These are phyloP conservation scores for Apiospora aurea DNA, from an alignment of 2,329 filamentous ascomycete species.

Conservation along the genomic window DNA sequence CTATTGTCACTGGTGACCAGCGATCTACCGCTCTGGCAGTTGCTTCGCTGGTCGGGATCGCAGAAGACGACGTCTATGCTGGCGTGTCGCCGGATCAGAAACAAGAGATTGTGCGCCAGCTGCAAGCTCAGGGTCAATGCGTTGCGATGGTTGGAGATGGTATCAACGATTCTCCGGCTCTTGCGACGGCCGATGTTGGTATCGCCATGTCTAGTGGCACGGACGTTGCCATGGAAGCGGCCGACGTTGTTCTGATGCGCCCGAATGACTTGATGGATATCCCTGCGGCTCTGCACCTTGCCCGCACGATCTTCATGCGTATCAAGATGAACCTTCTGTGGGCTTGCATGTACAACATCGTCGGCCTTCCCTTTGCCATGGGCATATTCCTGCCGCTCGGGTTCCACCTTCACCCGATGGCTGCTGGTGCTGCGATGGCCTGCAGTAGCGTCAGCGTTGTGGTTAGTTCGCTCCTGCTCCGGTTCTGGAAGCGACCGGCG, in stretches of 20 bases:
- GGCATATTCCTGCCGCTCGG: conserved; percentile 89
- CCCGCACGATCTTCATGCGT: conserved; percentile 83
- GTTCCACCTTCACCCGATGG: conserved; percentile 88
- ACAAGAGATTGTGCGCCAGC: conserved; percentile 78
- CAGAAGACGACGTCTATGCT: conserved; percentile 77
- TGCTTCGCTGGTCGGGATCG: conserved; percentile 82
- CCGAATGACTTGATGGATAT: conserved; percentile 91
- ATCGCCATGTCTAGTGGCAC: conserved; percentile 93
- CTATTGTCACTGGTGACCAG: conserved; percentile 95
- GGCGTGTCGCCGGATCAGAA: conserved; percentile 93
- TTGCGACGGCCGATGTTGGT: conserved; percentile 90
- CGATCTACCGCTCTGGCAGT: conserved; percentile 83
- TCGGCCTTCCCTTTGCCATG: conserved; percentile 96
- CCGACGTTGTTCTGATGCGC: conserved; percentile 94
- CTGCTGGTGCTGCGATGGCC: conserved; percentile 94
- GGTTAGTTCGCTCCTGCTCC: conserved; percentile 80
- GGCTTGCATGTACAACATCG: conserved; percentile 90
- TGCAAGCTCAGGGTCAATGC: conserved; percentile 77
- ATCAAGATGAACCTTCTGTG: conserved; percentile 94
- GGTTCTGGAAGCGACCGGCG: conserved; percentile 81
- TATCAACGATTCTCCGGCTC: conserved; percentile 96
- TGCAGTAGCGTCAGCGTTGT: conserved; percentile 90
- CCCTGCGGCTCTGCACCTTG: conserved; percentile 83
- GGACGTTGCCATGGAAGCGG: conserved; percentile 97
- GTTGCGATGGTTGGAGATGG: conserved; percentile 98